Evolutionary conservation across 78 protist genomes (phyloP), one percentile per base, ranked within the genome.

Genomic region (Chrysochromulina tobinii): DNA sequence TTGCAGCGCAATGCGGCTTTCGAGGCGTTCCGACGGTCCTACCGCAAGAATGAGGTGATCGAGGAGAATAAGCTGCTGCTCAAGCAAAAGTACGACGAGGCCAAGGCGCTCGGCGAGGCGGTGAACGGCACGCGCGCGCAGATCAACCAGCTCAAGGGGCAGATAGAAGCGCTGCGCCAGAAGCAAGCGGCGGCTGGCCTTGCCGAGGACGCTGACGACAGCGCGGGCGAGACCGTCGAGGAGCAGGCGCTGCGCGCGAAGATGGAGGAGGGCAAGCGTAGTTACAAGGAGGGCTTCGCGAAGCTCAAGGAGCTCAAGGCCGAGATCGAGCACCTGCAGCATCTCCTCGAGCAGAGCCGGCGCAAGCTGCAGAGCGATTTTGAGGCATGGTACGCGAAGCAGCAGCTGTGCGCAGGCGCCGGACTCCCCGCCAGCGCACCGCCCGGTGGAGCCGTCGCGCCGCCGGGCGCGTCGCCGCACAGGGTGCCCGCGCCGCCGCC

Each of bases 311-410:
- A 68, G n/a, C 85, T 50, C 77, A 84, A 86, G 64, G 18, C 73
- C 12, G 79, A 86, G 90, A 86, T 91, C 73, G 93, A 91, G 51
- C 87, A 86, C 68, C 51, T 86, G 57, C 88, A 75, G 87, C n/a
- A 7, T 14, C 3, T 90, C 61, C 27, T 89, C 64, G 81, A 69
- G 64, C 61, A 69, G 61, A 6, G 18, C n/a, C 66, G 73, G 6
- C 38, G 12, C 66, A 15, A 58, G 59, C 15, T 89, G 87, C 58
- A 25, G 59, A 0, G 59, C 59, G 92, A 89, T 61, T 89, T 89
- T 20, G 92, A 89, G 50, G 23, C 0, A 9, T 89, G 87, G 87
- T 89, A 15, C 53, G 25, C 23, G 50, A 5, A 9, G 61, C 57
- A 66, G 25, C 8, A 20, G 27, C 64, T 7, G 21, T 59, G 21